Percentiles rank a stretch among this genome's conserved stretches.
phyloP scores from a whole-genome alignment of 2,329 filamentous ascomycete genomes.

The Cladosporium sp. region DNA sequence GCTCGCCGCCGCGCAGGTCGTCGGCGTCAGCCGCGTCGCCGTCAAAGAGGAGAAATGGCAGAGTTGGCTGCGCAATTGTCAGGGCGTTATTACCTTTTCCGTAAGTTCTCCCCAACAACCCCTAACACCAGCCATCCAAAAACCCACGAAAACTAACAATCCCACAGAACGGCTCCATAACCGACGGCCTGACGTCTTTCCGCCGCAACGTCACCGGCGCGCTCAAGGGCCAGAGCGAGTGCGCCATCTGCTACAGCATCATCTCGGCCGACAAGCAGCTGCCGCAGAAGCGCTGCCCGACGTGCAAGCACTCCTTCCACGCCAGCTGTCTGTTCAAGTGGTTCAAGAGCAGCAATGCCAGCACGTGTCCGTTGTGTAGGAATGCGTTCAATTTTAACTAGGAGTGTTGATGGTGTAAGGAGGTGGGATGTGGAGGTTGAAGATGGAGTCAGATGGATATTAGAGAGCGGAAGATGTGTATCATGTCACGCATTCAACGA shows the following conservation, averaged over 20 bases:
- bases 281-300: constrained; percentile 85
- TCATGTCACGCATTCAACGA: too few species aligned
- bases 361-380: constrained; percentile 86
- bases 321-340: constrained; percentile 87
- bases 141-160: constrained; percentile 8
- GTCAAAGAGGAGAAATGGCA: constrained; percentile 92
- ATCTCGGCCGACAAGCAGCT: constrained; percentile 84
- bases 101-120: constrained; percentile 37
- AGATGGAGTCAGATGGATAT: too few species aligned
- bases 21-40: constrained; percentile 75
- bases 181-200: constrained; percentile 83
- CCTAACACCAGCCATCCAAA: background rate
- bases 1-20: constrained; percentile 71
- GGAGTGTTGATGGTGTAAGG: background rate
- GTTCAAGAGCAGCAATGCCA: constrained; percentile 92
- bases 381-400: constrained; percentile 71
- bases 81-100: constrained; percentile 90
- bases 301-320: constrained; percentile 94
- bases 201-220: constrained; percentile 81
- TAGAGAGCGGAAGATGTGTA: too few species aligned
- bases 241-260: constrained; percentile 94
- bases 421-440: background rate
- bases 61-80: constrained; percentile 80
- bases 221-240: constrained; percentile 89
- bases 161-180: constrained; percentile 71